Conservation (phyloP, 768 basidiomycete genomes). For the Podaxis sp. region DNA sequence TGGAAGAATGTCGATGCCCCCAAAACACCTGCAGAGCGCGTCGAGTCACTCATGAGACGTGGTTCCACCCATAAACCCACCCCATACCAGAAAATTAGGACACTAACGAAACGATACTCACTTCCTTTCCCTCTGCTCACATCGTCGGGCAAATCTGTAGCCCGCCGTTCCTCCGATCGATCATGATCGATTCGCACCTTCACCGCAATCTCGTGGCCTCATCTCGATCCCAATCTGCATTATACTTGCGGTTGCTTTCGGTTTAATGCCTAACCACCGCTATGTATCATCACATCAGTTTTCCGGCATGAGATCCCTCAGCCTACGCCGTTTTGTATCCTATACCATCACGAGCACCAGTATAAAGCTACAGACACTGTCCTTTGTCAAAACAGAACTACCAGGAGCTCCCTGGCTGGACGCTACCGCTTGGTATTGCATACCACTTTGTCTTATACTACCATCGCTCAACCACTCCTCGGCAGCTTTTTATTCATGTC, state of each 20-base stretch:
- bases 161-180: conserved; percentile 6
- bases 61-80: conserved; percentile 23
- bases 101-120: conserved; percentile 50
- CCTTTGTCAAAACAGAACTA: too few relatives aligned
- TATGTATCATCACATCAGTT: not conserved
- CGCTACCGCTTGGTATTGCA: too few relatives aligned
- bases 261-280: not conserved
- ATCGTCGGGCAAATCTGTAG: conserved; percentile 17
- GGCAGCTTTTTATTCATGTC: too few relatives aligned
- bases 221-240: not conserved
- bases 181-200: conserved; percentile 2
- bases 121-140: conserved; percentile 43
- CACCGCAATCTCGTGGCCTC: not conserved
- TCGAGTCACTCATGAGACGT: conserved; percentile 29
- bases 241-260: not conserved
- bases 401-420: too few relatives aligned
- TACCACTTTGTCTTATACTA: too few relatives aligned
- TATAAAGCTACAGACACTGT: not conserved
- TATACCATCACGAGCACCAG: not conserved
- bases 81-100: conserved; percentile 41
- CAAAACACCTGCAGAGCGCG: conserved; percentile 33
- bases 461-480: too few relatives aligned
- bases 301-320: not conserved
- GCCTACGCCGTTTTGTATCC: not conserved
- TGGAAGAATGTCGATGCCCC: conserved; percentile 47